Conservation (phyloP, 768 basidiomycete species). For the Collybiopsis luxurians region DNA sequence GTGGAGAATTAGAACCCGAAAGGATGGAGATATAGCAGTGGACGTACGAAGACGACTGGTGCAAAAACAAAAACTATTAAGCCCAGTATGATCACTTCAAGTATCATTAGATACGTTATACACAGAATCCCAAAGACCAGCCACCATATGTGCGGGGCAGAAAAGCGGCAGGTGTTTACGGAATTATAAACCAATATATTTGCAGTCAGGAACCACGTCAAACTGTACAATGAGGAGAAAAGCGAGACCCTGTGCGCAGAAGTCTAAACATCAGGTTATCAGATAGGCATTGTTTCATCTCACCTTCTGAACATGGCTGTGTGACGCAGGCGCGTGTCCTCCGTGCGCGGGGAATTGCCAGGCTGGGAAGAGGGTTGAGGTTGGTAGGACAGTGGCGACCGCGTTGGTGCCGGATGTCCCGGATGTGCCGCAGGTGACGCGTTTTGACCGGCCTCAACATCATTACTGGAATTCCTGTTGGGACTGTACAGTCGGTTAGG, state of each 20-base stretch:
- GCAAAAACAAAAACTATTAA: conserved; percentile 77
- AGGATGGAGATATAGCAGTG: not conserved
- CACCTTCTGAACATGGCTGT: conserved; percentile 26
- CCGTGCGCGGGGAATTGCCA: not conserved
- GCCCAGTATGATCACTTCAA: conserved; percentile 72
- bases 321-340: conserved; percentile 11
- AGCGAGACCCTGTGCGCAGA: conserved; percentile 48
- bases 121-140: conserved; percentile 77
- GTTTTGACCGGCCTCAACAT: not conserved
- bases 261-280: not conserved
- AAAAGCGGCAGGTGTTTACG: conserved; percentile 64
- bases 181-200: conserved; percentile 81
- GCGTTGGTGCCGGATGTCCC: not conserved
- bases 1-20: not conserved
- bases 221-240: conserved; percentile 64
- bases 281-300: not conserved
- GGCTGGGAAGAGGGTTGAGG: not conserved
- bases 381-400: not conserved
- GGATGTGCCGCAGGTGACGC: not conserved
- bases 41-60: conserved; percentile 63
- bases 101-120: conserved; percentile 72
- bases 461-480: not conserved
- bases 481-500: conserved; percentile 13
- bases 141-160: conserved; percentile 87
- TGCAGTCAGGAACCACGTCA: conserved; percentile 81